Base-by-base conservation (phyloP, 2,329 filamentous ascomycete species). In the Capronia americana region DNA sequence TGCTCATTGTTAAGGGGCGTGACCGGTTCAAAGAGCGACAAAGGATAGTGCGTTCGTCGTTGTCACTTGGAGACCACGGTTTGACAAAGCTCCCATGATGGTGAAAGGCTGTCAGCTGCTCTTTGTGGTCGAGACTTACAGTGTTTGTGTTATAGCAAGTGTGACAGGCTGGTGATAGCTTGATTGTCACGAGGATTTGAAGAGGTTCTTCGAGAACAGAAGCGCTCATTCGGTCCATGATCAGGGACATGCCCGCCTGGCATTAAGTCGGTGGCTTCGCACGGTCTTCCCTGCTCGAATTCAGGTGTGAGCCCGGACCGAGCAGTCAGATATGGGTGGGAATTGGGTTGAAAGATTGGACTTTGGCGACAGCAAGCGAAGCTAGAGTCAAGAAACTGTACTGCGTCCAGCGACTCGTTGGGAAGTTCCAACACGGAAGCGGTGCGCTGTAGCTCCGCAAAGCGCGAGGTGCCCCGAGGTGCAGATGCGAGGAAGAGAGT, bases 71-170 rank as follows among this genome's bases (percentile, higher is more conserved):
- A 51, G 48, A 14, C 10, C 24, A 24, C 8, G 11, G 20, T 51
- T 51, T 51, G 48, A 28, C 48, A 26, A 51, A 2, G 48, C 23
- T 51, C 14, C 6, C 10, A 12, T 10, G 20, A 5, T 23, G 10
- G 48, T 51, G 48, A 51, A 51, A 51, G 48, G 26, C n/a, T 3
- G 48, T 51, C 48, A 51, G 23, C 48, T 24, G 48, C 48, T 51
- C 48, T 26, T 51, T 51, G 48, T 51, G 11, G 8, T 23, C 14
- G 48, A 51, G 20, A 51, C 48, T 10, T 51, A 51, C 48, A 12
- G 23, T 17, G 23, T 51, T 51, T 51, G 23, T 51, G 17, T 7
- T 23, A 4, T 3, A 28, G 14, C 48, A 20, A 12, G 7, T 51
- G 24, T 51, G 48, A 26, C 48, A 5, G 23, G 48, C 14, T 23